Percentiles rank a stretch among this genome's conserved stretches.
These are phyloP conservation scores for Fusarium azukiicola DNA, from an alignment of 2,329 filamentous ascomycete species.

Conservation along the genomic window DNA sequence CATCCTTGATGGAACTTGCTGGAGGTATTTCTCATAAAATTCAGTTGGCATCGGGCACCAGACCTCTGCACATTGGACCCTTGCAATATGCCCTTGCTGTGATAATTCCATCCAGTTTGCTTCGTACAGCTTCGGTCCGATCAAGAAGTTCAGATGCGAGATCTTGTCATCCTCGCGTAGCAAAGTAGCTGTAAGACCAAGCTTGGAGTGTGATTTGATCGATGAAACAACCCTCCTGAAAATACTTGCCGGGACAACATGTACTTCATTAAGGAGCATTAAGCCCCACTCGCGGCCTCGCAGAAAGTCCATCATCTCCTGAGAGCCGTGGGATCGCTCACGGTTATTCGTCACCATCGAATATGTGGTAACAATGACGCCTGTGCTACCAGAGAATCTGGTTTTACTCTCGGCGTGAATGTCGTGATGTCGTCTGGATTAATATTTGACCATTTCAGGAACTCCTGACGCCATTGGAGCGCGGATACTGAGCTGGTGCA, in stretches of 20 bases:
- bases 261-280: constrained; percentile 96
- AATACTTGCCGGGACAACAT: constrained; percentile 95
- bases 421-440: constrained; percentile 92
- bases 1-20: constrained; percentile 70
- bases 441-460: constrained; percentile 96
- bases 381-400: constrained; percentile 88
- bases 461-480: constrained; percentile 95
- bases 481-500: constrained; percentile 98
- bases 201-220: constrained; percentile 94
- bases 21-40: constrained; percentile 93
- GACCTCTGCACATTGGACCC: constrained; percentile 95
- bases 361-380: constrained; percentile 96
- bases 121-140: constrained; percentile 96
- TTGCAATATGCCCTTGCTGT: constrained; percentile 94
- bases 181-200: constrained; percentile 93
- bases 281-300: constrained; percentile 92
- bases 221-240: constrained; percentile 93
- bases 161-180: constrained; percentile 98
- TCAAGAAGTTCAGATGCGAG: constrained; percentile 94
- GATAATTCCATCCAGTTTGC: constrained; percentile 98
- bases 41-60: constrained; percentile 99
- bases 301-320: constrained; percentile 97
- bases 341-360: constrained; percentile 94
- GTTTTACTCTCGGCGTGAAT: constrained; percentile 93
- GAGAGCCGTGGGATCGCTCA: constrained; percentile 90